Percentiles rank a stretch among this genome's conserved stretches.
phyloP scores from a whole-genome alignment of 2,329 filamentous ascomycete species.

The Neofusicoccum cordaticola region DNA sequence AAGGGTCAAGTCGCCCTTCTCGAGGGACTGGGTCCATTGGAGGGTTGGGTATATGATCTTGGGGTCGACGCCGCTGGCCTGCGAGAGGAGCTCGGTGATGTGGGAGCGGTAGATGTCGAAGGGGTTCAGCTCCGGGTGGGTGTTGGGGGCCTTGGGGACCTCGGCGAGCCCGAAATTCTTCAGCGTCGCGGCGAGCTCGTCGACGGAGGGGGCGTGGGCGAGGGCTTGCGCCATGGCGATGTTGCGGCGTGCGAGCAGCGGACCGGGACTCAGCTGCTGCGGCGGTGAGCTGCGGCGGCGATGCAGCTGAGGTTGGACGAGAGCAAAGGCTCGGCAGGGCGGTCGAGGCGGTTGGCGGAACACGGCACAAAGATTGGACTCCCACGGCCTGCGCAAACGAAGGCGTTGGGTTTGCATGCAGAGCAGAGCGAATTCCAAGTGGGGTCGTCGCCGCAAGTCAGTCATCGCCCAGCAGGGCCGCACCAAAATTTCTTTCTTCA shows the following conservation, averaged over 20 bases:
- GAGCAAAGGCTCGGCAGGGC: neutral
- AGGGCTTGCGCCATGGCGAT: slow-evolving; percentile 12
- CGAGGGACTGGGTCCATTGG: slow-evolving; percentile 74
- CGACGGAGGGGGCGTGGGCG: slow-evolving; percentile 23
- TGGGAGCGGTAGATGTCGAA: slow-evolving; percentile 78
- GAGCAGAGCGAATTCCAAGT: neutral
- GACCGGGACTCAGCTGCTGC: neutral
- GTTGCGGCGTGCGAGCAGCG: neutral
- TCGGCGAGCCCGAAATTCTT: slow-evolving; percentile 36
- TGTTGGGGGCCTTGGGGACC: slow-evolving; percentile 40
- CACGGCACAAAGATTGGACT: neutral
- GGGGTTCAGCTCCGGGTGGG: slow-evolving; percentile 66
- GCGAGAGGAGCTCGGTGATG: slow-evolving; percentile 65
- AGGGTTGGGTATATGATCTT: slow-evolving; percentile 71
- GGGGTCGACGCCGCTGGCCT: slow-evolving; percentile 67
- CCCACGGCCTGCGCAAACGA: slow-evolving; percentile 1
- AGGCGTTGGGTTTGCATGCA: slow-evolving; percentile 3
- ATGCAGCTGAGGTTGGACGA: neutral
- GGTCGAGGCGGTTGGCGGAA: neutral
- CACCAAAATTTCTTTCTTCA: neutral
- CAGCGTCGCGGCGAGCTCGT: slow-evolving; percentile 37
- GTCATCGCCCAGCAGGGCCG: neutral
- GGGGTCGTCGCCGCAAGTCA: slow-evolving; percentile 6
- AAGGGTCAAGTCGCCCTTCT: slow-evolving; percentile 79
- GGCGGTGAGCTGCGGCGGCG: neutral